Conservation (phyloP, 1,139 yeast species). For the Sugiyamaella neomexicana region DNA sequence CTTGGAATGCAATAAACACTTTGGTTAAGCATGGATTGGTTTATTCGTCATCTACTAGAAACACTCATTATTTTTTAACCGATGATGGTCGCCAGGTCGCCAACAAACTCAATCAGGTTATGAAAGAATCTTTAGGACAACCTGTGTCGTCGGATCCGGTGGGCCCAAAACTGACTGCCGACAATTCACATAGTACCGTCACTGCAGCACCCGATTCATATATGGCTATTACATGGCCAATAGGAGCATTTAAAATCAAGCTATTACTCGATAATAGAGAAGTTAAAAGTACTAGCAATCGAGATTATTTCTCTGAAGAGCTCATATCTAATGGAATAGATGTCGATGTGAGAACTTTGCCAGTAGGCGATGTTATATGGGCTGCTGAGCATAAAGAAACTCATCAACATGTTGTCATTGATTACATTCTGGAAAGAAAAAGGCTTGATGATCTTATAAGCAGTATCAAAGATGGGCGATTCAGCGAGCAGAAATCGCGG, state of each 20-base stretch:
- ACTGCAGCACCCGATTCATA: slow-evolving; percentile 7
- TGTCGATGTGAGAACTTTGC: slow-evolving; percentile 57
- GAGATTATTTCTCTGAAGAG: slow-evolving; percentile 46
- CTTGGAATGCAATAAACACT: slow-evolving; percentile 75
- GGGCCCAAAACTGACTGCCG: background rate
- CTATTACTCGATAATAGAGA: slow-evolving; percentile 83
- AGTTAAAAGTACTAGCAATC: slow-evolving; percentile 41
- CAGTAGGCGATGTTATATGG: slow-evolving; percentile 92
- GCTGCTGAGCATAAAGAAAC: slow-evolving; percentile 66
- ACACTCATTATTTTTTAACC: slow-evolving; percentile 63
- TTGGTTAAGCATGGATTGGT: slow-evolving; percentile 65
- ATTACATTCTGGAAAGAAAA: slow-evolving; percentile 84
- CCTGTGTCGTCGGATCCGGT: slow-evolving; percentile 8
- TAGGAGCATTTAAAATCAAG: slow-evolving; percentile 55
- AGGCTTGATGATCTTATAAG: slow-evolving; percentile 79
- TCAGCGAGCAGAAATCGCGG: slow-evolving; percentile 75
- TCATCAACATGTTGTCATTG: slow-evolving; percentile 65
- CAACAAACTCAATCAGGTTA: slow-evolving; percentile 35
- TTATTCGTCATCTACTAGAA: slow-evolving; percentile 50
- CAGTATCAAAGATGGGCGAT: slow-evolving; percentile 87
- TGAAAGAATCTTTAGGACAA: slow-evolving; percentile 9
- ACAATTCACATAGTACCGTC: background rate
- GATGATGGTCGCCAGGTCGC: slow-evolving; percentile 75
- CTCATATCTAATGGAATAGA: slow-evolving; percentile 53
- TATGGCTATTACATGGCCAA: slow-evolving; percentile 47